These are phyloP conservation scores for Glycine latifolia DNA, from an alignment of 306 rosid species.

Conservation along the genomic window DNA sequence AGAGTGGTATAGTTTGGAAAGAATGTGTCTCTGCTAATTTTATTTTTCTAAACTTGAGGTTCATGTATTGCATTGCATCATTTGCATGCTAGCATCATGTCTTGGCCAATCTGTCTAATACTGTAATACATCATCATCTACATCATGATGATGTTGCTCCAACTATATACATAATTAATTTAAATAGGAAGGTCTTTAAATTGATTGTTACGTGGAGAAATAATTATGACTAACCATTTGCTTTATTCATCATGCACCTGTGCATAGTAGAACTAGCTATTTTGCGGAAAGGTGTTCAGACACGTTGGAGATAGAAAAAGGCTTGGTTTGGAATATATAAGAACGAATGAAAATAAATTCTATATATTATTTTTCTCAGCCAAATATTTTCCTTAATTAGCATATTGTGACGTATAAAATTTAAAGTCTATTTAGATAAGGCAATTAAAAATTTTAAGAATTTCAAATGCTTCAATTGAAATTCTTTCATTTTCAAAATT, in stretches of 20 bases:
- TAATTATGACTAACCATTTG: slow-evolving; percentile 53
- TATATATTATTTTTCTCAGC: not conserved
- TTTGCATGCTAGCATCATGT: slow-evolving; percentile 58
- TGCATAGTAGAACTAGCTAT: slow-evolving; percentile 13
- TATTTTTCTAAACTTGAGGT: not conserved
- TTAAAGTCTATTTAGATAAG: no score
- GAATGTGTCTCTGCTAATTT: slow-evolving; percentile 3
- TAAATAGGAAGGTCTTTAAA: slow-evolving; percentile 45
- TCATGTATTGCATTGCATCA: slow-evolving; percentile 29
- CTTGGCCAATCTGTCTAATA: slow-evolving; percentile 49
- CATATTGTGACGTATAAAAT: not conserved
- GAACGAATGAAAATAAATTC: not conserved
- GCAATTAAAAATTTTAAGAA: no score
- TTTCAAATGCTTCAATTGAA: no score
- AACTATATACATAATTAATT: slow-evolving; percentile 44
- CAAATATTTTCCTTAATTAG: not conserved
- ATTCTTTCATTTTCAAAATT: no score
- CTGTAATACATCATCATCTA: slow-evolving; percentile 52
- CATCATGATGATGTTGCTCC: slow-evolving; percentile 66
- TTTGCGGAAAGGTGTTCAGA: slow-evolving; percentile 39
- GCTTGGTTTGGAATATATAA: slow-evolving; percentile 10
- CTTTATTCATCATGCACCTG: slow-evolving; percentile 53
- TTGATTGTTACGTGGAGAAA: slow-evolving; percentile 61
- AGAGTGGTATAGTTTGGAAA: slow-evolving; percentile 30
- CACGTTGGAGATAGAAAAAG: slow-evolving; percentile 30